A percentile compares a stretch with the other conserved stretches of the same genome.
Evolutionary conservation across 805 yeast genomes (phyloP).

Genomic region (Vanderwaltozyma yarrowii): DNA sequence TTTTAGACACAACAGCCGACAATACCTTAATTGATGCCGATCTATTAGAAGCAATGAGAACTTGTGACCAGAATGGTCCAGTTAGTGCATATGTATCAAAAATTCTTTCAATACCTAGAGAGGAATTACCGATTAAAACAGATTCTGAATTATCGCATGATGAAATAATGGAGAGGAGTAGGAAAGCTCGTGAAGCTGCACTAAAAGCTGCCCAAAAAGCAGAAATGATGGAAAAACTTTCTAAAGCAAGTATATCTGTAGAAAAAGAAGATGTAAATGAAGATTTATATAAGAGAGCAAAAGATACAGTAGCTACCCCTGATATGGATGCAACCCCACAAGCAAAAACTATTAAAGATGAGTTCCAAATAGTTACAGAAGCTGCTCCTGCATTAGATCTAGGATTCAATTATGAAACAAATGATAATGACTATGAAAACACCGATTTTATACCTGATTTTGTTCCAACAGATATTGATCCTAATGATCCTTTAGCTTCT

Average conservation of each 20-base stretch:
- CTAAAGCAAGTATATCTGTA: conserved; percentile 9
- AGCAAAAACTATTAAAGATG: conserved; percentile 7
- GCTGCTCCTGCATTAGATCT: conserved; percentile 20
- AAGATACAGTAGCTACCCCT: conserved; percentile 22
- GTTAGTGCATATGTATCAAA: conserved; percentile 77
- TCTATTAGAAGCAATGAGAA: conserved; percentile 46
- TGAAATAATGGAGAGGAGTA: conserved; percentile 52
- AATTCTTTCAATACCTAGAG: conserved; percentile 74
- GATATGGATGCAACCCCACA: conserved; percentile 6
- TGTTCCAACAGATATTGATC: conserved; percentile 26
- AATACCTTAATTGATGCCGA: conserved; percentile 35
- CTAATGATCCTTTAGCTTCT: conserved; percentile 28
- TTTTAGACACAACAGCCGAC: conserved; percentile 42
- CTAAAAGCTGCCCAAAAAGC: conserved; percentile 54
- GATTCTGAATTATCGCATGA: conserved; percentile 36
- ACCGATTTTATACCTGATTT: conserved; percentile 15
- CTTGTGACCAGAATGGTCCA: conserved; percentile 61
- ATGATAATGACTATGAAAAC: conserved; percentile 6
- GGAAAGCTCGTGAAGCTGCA: conserved; percentile 57
- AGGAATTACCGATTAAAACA: conserved; percentile 58
- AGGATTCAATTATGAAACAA: conserved; percentile 16
- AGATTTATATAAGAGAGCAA: conserved; percentile 19
- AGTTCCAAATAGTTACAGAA: conserved; percentile 15
- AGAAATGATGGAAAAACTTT: conserved; percentile 26
- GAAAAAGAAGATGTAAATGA: conserved; percentile 6